Percentiles rank a stretch among this genome's conserved stretches.
Conservation (phyloP, 208 protist species). For the Leptomonas pyrrhocoris region DNA sequence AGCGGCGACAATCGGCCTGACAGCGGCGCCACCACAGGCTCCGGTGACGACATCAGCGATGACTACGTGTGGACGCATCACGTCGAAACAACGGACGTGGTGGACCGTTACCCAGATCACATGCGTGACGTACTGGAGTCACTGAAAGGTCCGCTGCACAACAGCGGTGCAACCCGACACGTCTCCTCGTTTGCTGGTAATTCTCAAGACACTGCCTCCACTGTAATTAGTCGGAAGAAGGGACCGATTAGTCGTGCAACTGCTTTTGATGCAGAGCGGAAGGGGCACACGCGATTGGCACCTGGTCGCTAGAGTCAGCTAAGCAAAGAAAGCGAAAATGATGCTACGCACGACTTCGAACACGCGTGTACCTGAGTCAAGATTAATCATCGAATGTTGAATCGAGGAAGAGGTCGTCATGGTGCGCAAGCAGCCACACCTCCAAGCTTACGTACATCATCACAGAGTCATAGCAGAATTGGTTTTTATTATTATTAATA, state of each 20-base stretch:
- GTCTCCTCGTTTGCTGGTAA: background rate
- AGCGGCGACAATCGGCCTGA: background rate
- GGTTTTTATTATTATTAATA: no score
- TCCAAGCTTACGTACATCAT: no score
- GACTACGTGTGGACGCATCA: constrained; percentile 69
- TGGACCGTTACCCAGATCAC: constrained; percentile 78
- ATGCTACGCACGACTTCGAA: no score
- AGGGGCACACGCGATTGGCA: constrained; percentile 54
- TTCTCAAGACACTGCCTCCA: constrained; percentile 22
- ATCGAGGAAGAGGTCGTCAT: no score
- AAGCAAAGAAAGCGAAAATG: background rate
- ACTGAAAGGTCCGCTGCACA: constrained; percentile 42
- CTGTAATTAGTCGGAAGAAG: constrained; percentile 81
- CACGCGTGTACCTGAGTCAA: no score
- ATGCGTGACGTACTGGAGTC: constrained; percentile 76
- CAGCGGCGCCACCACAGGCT: background rate
- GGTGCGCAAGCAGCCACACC: no score
- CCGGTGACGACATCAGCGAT: constrained; percentile 2
- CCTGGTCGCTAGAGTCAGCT: constrained; percentile 38
- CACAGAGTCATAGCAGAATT: no score
- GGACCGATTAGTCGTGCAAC: constrained; percentile 78
- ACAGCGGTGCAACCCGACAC: constrained; percentile 3
- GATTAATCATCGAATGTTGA: no score
- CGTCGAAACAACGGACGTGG: constrained; percentile 76
- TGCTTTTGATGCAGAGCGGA: constrained; percentile 54